Percentiles rank a stretch among this genome's conserved stretches.
Evolutionary conservation across 768 basidiomycete genomes (phyloP).

Genomic region (Calocera viscosa): DNA sequence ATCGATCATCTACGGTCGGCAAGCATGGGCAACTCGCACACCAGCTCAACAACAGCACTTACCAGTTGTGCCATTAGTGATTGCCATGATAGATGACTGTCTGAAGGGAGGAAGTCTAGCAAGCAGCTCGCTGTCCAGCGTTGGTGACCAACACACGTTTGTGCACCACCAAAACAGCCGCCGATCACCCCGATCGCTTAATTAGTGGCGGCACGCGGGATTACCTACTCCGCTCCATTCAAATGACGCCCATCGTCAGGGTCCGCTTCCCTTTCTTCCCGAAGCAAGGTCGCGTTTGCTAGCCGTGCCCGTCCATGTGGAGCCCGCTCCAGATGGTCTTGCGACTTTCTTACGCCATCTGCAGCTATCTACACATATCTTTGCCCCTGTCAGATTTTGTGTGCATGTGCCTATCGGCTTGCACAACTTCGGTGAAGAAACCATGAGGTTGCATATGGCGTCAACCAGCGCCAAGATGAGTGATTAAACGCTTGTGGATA

Average conservation of each 20-base stretch:
- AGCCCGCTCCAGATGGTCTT: not conserved
- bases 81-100: not conserved
- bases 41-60: not conserved
- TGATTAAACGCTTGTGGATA: not conserved
- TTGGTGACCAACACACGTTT: too few relatives aligned
- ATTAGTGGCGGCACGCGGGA: not conserved
- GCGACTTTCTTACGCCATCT: slow-evolving; percentile 7
- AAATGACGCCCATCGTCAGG: not conserved
- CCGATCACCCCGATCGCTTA: not conserved
- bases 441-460: not conserved
- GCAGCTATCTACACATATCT: not conserved
- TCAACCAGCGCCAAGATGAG: not conserved
- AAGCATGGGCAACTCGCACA: not conserved
- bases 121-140: too few relatives aligned
- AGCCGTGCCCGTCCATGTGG: too few relatives aligned
- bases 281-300: not conserved
- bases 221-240: not conserved
- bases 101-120: not conserved
- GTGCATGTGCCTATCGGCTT: not conserved
- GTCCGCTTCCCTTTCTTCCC: not conserved
- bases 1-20: slow-evolving; percentile 39
- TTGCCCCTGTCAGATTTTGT: not conserved
- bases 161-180: too few relatives aligned
- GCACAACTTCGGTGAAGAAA: not conserved
- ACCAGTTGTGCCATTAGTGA: not conserved